Conservation (phyloP, 2,329 filamentous ascomycete species). For the Ceratocystis eucalypticola region DNA sequence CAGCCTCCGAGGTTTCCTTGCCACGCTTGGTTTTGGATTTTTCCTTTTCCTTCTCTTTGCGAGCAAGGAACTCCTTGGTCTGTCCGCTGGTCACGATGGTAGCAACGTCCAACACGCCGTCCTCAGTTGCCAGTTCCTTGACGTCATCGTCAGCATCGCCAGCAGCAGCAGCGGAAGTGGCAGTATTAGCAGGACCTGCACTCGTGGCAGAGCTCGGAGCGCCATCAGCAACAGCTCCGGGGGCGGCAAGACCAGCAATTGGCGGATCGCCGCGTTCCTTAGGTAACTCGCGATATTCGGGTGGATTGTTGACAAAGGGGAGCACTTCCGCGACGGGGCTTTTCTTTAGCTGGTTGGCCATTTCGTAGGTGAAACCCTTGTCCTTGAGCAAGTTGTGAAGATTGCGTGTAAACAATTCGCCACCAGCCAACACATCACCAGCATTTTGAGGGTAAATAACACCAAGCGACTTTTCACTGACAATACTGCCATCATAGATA, state of each 20-base stretch:
- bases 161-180: conserved; percentile 25
- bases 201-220: conserved; percentile 24
- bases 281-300: conserved; percentile 37
- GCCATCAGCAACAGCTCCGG: conserved; percentile 24
- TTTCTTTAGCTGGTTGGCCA: conserved; percentile 58
- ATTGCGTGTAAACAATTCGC: conserved; percentile 69
- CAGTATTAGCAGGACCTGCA: conserved; percentile 22
- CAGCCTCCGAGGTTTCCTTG: conserved; percentile 40
- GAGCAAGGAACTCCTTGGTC: conserved; percentile 68
- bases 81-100: conserved; percentile 70
- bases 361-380: conserved; percentile 48
- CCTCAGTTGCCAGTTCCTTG: conserved; percentile 37
- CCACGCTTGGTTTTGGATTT: conserved; percentile 48
- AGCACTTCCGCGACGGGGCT: conserved; percentile 54
- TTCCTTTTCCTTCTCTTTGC: conserved; percentile 71
- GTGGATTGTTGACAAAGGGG: conserved; percentile 37
- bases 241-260: conserved; percentile 14
- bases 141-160: conserved; percentile 30
- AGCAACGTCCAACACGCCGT: conserved; percentile 73
- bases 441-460: conserved; percentile 33
- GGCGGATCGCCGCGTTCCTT: conserved; percentile 26
- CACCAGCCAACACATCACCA: conserved; percentile 50
- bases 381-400: conserved; percentile 52
- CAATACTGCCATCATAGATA: conserved; percentile 66
- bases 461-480: conserved; percentile 51